Conservation (phyloP, 495 filamentous ascomycete species). For the Aspergillus ellipticus region DNA sequence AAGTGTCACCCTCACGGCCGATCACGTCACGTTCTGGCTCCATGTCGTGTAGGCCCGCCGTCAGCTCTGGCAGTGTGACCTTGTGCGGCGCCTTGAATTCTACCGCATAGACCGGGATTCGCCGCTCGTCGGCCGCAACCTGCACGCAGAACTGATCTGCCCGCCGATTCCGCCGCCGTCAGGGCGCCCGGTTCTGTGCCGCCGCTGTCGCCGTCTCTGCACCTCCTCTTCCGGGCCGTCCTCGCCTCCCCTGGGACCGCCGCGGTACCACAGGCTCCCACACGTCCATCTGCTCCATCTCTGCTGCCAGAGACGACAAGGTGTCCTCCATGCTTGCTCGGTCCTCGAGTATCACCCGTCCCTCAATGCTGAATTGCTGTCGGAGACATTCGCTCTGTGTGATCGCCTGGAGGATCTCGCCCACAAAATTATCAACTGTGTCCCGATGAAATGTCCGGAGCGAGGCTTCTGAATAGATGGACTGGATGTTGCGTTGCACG, state of each 20-base stretch:
- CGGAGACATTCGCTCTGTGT: constrained; percentile 15
- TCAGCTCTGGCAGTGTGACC: constrained; percentile 22
- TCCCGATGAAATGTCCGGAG: constrained; percentile 22
- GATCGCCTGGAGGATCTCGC: constrained; percentile 17
- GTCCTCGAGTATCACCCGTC: constrained; percentile 19
- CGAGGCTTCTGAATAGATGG: constrained; percentile 24
- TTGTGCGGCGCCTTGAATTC: constrained; percentile 28
- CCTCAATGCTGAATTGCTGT: constrained; percentile 17
- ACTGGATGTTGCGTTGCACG: constrained; percentile 15
- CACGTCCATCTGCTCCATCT: constrained; percentile 15
- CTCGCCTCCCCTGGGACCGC: background rate
- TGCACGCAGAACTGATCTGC: constrained; percentile 24
- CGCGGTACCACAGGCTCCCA: constrained; percentile 9
- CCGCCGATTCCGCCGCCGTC: constrained; percentile 14
- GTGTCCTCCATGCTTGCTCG: constrained; percentile 4
- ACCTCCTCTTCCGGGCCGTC: background rate
- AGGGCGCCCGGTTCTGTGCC: constrained; percentile 11
- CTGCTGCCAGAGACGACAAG: constrained; percentile 12
- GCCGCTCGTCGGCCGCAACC: constrained; percentile 17
- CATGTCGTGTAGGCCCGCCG: constrained; percentile 27
- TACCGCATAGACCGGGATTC: constrained; percentile 23
- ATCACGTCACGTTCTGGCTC: constrained; percentile 28
- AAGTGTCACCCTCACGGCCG: constrained; percentile 23
- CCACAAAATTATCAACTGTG: constrained; percentile 23
- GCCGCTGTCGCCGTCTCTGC: background rate